Percentiles rank a stretch among this genome's conserved stretches.
Conservation (phyloP, 306 rosid genomes). For the apple (Malus domestica) region DNA sequence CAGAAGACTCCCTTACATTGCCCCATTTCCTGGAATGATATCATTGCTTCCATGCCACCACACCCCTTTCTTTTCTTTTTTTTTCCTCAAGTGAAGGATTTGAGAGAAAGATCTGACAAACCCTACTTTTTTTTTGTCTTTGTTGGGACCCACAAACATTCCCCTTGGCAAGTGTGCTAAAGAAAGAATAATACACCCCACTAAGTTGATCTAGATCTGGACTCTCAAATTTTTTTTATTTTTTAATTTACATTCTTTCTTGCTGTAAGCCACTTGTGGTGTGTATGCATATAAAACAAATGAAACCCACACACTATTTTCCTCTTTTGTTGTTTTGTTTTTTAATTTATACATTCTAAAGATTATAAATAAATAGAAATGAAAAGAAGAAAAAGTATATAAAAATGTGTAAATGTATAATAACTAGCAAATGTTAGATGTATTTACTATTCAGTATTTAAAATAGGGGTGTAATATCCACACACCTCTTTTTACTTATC, state of each 20-base stretch:
- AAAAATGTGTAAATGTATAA: no score
- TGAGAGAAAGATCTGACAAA: constrained; percentile 37
- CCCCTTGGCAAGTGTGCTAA: constrained; percentile 55
- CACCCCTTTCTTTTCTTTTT: neutral
- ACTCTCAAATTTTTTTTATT: neutral
- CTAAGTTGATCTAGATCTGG: constrained; percentile 29
- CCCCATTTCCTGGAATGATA: constrained; percentile 29
- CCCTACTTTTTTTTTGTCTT: constrained; percentile 14
- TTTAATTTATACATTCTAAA: no score
- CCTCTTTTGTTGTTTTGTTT: no score
- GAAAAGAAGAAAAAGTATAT: no score
- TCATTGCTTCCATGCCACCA: constrained; percentile 32
- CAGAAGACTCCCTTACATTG: constrained; percentile 23
- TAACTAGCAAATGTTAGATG: neutral
- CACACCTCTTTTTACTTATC: no score
- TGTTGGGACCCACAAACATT: constrained; percentile 47
- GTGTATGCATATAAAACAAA: neutral
- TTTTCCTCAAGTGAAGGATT: constrained; percentile 12
- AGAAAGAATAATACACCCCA: constrained; percentile 48
- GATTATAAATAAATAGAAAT: no score
- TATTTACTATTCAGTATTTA: no score
- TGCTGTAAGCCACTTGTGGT: constrained; percentile 35
- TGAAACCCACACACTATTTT: no score
- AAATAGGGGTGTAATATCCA: no score
- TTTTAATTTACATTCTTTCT: neutral